These are phyloP conservation scores for Apiospora koreana DNA, from an alignment of 2,329 filamentous ascomycete genomes.

Conservation along the genomic window DNA sequence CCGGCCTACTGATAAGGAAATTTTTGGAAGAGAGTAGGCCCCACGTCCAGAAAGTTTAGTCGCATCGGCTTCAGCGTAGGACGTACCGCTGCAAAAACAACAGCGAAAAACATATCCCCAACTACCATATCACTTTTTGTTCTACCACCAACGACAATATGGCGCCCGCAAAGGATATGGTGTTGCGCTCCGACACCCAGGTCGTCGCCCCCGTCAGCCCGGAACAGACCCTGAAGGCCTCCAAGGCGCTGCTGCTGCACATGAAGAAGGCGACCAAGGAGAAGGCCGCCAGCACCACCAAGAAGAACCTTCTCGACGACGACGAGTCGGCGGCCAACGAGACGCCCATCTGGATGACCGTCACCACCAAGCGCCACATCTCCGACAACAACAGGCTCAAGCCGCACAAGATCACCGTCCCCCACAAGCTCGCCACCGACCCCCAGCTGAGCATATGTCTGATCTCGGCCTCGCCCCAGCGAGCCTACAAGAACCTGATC, in stretches of 20 bases:
- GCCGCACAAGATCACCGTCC: slow-evolving; percentile 78
- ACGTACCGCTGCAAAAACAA: neutral
- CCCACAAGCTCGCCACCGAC: slow-evolving; percentile 72
- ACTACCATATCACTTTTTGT: neutral
- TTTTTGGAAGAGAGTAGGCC: neutral
- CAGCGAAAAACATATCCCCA: neutral
- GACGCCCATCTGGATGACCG: slow-evolving; percentile 60
- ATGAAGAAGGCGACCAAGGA: slow-evolving; percentile 59
- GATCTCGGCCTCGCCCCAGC: slow-evolving; percentile 71
- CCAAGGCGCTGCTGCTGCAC: slow-evolving; percentile 62
- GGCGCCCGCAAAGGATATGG: slow-evolving; percentile 44
- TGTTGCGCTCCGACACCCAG: slow-evolving; percentile 25
- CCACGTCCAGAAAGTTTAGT: slow-evolving; percentile 9
- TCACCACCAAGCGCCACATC: slow-evolving; percentile 68
- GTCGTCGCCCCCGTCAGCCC: slow-evolving; percentile 39
- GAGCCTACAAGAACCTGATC: slow-evolving; percentile 87
- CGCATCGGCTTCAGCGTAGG: neutral
- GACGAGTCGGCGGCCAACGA: slow-evolving; percentile 46
- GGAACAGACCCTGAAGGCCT: slow-evolving; percentile 61
- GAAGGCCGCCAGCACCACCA: slow-evolving; percentile 45
- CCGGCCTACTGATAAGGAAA: neutral
- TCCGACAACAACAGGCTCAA: slow-evolving; percentile 76
- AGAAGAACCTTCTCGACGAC: slow-evolving; percentile 58
- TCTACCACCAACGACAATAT: slow-evolving; percentile 27
- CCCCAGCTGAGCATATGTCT: slow-evolving; percentile 64